Conservation (phyloP, 1,284 basidiomycete genomes). For the Porodaedalea pini region DNA sequence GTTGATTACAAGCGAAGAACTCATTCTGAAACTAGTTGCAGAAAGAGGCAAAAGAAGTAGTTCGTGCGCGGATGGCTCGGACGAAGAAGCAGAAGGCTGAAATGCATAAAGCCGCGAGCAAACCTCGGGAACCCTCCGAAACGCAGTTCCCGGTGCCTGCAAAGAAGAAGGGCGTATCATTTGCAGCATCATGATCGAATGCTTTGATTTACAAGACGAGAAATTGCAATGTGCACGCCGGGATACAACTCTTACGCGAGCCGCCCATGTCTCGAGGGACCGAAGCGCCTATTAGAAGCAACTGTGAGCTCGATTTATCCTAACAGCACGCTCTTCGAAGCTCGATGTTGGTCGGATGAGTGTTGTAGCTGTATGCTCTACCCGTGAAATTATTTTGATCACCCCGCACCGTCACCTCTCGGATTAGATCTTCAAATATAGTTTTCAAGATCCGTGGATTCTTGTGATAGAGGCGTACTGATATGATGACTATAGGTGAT, state of each 20-base stretch:
- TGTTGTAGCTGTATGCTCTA: no score
- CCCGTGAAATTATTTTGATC: no score
- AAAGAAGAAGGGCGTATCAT: constrained; percentile 17
- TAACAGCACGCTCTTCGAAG: background rate
- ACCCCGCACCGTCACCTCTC: background rate
- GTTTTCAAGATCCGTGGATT: background rate
- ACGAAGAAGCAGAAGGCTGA: constrained; percentile 12
- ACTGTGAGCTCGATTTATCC: background rate
- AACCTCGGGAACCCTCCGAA: background rate
- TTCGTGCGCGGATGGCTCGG: constrained; percentile 13
- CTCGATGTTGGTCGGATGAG: no score
- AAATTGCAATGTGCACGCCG: background rate
- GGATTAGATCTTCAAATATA: background rate
- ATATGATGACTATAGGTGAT: constrained; percentile 3
- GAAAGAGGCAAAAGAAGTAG: constrained; percentile 17
- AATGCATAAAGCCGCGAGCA: background rate
- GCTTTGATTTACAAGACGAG: background rate
- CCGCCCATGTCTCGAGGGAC: background rate
- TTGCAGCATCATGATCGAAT: constrained; percentile 3
- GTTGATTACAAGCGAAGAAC: background rate
- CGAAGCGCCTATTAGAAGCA: background rate
- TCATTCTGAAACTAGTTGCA: background rate
- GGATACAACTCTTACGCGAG: background rate
- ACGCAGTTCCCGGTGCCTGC: background rate
- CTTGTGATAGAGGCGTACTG: background rate